Percentiles rank a stretch among this genome's conserved stretches.
phyloP scores from a whole-genome alignment of 345 rosid species.

The Viola odorata region DNA sequence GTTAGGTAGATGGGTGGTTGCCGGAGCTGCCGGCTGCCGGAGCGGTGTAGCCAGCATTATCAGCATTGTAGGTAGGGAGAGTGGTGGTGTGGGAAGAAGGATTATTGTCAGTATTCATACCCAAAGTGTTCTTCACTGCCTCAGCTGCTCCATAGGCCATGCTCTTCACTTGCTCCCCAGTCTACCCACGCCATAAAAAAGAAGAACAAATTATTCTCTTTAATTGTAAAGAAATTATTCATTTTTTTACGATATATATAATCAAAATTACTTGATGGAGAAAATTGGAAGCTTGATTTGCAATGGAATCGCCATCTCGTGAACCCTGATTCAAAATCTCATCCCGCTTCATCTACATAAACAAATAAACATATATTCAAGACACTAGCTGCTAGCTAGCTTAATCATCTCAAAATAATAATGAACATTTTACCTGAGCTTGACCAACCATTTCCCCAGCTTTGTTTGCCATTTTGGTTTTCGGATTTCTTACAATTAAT shows the following conservation, averaged over 20 bases:
- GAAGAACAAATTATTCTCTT: too few species aligned
- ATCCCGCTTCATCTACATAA: constrained; percentile 7
- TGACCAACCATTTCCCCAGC: constrained; percentile 9
- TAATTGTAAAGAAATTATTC: neutral
- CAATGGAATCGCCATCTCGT: neutral
- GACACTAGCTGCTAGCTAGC: neutral
- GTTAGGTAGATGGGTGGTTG: neutral
- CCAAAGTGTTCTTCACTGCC: constrained; percentile 28
- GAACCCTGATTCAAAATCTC: constrained; percentile 5
- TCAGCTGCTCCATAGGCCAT: constrained; percentile 33
- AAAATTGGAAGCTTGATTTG: constrained; percentile 19
- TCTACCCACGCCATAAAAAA: neutral
- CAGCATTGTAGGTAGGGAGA: too few species aligned
- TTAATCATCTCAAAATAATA: neutral
- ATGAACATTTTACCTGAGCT: constrained; percentile 7
- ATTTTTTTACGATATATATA: neutral
- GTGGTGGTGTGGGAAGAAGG: neutral
- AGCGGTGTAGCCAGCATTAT: too few species aligned
- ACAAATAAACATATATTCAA: neutral
- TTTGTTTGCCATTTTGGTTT: constrained; percentile 11
- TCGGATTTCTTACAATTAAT: neutral
- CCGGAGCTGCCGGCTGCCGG: too few species aligned
- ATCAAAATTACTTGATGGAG: constrained; percentile 18
- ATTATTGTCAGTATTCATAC: constrained; percentile 11
- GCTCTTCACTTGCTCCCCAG: constrained; percentile 27